phyloP scores from a whole-genome alignment of 2,329 filamentous ascomycete species.

The Penicillium corylophilum region DNA sequence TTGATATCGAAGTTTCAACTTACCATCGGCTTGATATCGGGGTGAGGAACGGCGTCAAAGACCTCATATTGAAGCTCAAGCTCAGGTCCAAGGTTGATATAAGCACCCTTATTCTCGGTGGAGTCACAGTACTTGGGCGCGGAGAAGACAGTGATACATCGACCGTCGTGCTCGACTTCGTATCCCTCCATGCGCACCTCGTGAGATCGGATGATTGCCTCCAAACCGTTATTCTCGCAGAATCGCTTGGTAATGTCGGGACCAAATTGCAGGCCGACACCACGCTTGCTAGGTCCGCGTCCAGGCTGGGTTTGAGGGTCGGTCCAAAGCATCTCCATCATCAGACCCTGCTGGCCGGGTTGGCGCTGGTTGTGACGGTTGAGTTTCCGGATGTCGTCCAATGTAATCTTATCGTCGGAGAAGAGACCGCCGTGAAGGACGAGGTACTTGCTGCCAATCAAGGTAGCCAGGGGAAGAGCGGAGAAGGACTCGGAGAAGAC shows the following conservation, averaged over 20 bases:
- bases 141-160: constrained; percentile 97
- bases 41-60: constrained; percentile 96
- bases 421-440: constrained; percentile 93
- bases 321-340: constrained; percentile 99
- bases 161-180: constrained; percentile 92
- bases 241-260: constrained; percentile 95
- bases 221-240: constrained; percentile 91
- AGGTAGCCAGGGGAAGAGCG: constrained; percentile 82
- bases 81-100: constrained; percentile 92
- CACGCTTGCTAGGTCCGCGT: constrained; percentile 90
- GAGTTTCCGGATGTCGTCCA: constrained; percentile 92
- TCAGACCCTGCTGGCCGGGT: constrained; percentile 87
- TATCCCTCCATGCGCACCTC: constrained; percentile 99
- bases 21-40: constrained; percentile 88
- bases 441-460: constrained; percentile 87
- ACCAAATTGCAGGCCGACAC: constrained; percentile 94
- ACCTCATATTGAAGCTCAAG: constrained; percentile 90
- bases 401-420: constrained; percentile 84
- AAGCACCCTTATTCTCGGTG: constrained; percentile 96
- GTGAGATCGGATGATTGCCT: constrained; percentile 94
- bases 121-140: constrained; percentile 97
- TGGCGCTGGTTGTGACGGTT: constrained; percentile 88
- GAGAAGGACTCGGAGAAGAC: constrained; percentile 98
- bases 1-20: constrained; percentile 21
- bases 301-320: constrained; percentile 86